Conservation (phyloP, 1,284 basidiomycete genomes). For the Fomitopsis schrenkii region DNA sequence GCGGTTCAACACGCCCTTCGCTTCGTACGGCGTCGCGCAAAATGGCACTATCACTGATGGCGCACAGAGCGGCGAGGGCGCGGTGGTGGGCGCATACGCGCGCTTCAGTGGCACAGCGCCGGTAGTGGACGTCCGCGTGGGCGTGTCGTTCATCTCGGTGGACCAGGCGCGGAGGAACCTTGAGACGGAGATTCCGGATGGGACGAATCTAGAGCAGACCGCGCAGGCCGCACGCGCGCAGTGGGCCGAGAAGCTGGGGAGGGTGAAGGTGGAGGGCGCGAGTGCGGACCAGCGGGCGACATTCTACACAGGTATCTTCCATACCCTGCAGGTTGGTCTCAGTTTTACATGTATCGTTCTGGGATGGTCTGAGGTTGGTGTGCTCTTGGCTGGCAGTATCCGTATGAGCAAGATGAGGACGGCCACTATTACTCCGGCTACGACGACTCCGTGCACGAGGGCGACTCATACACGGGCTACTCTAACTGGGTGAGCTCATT, state of each 20-base stretch:
- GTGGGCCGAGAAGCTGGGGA: constrained; percentile 73
- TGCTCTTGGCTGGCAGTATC: constrained; percentile 48
- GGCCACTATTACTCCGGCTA: constrained; percentile 77
- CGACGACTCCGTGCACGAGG: constrained; percentile 58
- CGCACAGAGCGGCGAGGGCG: constrained; percentile 30
- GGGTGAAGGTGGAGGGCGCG: constrained; percentile 56
- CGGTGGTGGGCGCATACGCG: constrained; percentile 55
- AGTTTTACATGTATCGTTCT: not conserved
- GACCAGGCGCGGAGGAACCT: constrained; percentile 69
- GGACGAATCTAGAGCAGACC: constrained; percentile 56
- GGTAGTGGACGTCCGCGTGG: constrained; percentile 60
- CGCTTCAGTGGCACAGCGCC: constrained; percentile 37
- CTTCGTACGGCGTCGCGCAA: constrained; percentile 45
- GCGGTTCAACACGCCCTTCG: constrained; percentile 55
- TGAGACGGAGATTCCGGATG: constrained; percentile 61
- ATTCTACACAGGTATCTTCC: constrained; percentile 69
- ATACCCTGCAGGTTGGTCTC: constrained; percentile 54
- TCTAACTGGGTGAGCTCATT: constrained; percentile 68
- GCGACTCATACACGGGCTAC: constrained; percentile 75
- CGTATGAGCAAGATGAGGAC: constrained; percentile 73
- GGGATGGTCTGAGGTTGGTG: constrained; percentile 3
- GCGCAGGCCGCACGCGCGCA: constrained; percentile 49
- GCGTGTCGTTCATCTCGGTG: constrained; percentile 76
- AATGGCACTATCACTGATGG: constrained; percentile 37
- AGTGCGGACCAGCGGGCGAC: constrained; percentile 47